These are phyloP conservation scores for Fomitopsis betulina DNA, from an alignment of 1,284 basidiomycete species.

Conservation along the genomic window DNA sequence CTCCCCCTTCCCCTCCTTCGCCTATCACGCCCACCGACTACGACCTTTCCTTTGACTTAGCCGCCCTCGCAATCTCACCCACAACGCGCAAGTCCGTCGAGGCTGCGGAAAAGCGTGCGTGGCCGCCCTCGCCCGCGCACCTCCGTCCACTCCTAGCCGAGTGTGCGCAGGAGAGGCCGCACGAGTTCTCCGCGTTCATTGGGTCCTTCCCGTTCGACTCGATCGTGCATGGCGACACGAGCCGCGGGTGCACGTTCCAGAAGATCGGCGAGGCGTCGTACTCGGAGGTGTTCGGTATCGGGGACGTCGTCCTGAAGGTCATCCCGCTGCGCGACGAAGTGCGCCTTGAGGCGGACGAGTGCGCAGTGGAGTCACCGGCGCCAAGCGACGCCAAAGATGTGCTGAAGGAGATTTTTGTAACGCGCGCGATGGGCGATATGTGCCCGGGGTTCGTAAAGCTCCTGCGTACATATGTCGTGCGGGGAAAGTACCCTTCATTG, in stretches of 20 bases:
- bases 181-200: constrained; percentile 78
- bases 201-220: constrained; percentile 71
- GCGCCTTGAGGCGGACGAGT: constrained; percentile 48
- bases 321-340: constrained; percentile 69
- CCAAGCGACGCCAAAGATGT: constrained; percentile 75
- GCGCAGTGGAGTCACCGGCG: constrained; percentile 54
- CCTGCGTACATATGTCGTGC: constrained; percentile 79
- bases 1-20: constrained; percentile 46
- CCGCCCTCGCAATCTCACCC: constrained; percentile 39
- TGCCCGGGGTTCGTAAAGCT: constrained; percentile 77
- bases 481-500: constrained; percentile 76
- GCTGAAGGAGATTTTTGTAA: constrained; percentile 84
- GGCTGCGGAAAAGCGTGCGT: constrained; percentile 9
- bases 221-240: constrained; percentile 36
- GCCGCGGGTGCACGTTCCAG: constrained; percentile 37
- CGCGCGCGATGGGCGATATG: constrained; percentile 69
- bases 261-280: constrained; percentile 97
- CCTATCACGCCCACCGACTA: constrained; percentile 42
- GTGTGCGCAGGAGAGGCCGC: constrained; percentile 59
- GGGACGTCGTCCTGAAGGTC: constrained; percentile 83
- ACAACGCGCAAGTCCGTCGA: constrained; percentile 13
- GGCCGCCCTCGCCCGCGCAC: constrained; percentile 39
- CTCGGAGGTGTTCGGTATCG: constrained; percentile 93
- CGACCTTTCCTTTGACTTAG: constrained; percentile 55
- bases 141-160: constrained; percentile 59